A percentile compares a stretch with the other conserved stretches of the same genome.
Conservation (phyloP, 148 eudicot genomes). For the Pharnaceum exiguum region DNA sequence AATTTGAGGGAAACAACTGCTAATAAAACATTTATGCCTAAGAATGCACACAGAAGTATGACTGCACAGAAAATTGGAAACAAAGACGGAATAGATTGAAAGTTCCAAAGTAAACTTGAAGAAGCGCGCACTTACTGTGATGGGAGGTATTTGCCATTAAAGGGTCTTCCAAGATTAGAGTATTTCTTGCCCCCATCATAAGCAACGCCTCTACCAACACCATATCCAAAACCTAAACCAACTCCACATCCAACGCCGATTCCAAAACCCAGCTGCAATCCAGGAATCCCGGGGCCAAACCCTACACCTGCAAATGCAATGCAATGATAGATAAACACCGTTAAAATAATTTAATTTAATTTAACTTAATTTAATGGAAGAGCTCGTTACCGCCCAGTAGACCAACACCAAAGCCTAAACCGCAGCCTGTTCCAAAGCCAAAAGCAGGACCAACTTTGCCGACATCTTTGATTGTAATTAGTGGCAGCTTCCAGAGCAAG, state of each 20-base stretch:
- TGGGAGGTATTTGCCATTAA: conserved; percentile 39
- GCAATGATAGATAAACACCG: background rate
- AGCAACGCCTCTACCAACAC: conserved; percentile 74
- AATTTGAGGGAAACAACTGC: too few species aligned
- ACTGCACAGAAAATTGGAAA: background rate
- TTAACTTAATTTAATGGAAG: too few species aligned
- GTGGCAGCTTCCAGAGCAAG: conserved; percentile 63
- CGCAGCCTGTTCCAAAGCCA: conserved; percentile 46
- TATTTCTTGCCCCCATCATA: conserved; percentile 62
- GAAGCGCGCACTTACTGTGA: conserved; percentile 45
- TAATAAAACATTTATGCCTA: too few species aligned
- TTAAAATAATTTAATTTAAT: too few species aligned
- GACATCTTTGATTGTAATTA: conserved; percentile 30
- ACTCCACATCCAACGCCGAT: conserved; percentile 90
- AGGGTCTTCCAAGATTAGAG: conserved; percentile 55
- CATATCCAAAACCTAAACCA: conserved; percentile 92
- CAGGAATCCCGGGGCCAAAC: conserved; percentile 86
- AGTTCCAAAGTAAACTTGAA: background rate
- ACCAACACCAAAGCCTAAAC: conserved; percentile 62
- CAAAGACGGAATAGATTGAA: background rate
- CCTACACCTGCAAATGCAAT: conserved; percentile 52
- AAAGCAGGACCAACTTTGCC: conserved; percentile 71
- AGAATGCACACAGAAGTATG: too few species aligned
- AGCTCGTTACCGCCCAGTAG: conserved; percentile 53
- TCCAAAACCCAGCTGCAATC: conserved; percentile 82